phyloP scores from a whole-genome alignment of 2,329 filamentous ascomycete genomes.

The Phaeosphaeriaceae sp. region DNA sequence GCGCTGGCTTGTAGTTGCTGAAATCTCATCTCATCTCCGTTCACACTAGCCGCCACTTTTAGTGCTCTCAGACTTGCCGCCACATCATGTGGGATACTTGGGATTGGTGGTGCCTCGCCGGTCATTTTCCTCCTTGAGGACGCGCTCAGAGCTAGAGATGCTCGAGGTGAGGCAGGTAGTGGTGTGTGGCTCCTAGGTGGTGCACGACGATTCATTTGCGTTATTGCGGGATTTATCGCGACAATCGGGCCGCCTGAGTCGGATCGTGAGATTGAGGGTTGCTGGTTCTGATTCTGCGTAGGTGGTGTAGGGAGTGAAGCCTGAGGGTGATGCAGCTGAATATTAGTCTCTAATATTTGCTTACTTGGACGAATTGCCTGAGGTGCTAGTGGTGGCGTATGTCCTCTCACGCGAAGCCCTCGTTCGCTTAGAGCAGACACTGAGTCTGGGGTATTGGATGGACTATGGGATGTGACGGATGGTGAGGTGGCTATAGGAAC shows the following conservation, averaged over 20 bases:
- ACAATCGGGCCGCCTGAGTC: not conserved
- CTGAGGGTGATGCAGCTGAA: constrained; percentile 2
- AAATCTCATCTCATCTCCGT: constrained; percentile 17
- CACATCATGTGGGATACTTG: not conserved
- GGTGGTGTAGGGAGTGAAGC: not conserved
- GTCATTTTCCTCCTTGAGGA: constrained; percentile 9
- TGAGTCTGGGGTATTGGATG: constrained; percentile 1
- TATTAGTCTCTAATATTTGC: constrained; percentile 5
- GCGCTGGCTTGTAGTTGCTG: constrained; percentile 5
- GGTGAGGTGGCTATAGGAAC: not conserved
- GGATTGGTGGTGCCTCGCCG: constrained; percentile 7
- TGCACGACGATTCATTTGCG: constrained; percentile 15
- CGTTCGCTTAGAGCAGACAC: constrained; percentile 5
- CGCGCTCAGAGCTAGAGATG: constrained; percentile 19
- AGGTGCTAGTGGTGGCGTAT: constrained; percentile 11
- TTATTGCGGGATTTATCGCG: constrained; percentile 15
- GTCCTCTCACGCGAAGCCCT: constrained; percentile 7
- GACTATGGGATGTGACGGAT: not conserved
- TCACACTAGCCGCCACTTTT: constrained; percentile 8
- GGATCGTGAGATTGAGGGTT: not conserved
- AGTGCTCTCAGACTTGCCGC: constrained; percentile 10
- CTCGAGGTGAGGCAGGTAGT: constrained; percentile 24
- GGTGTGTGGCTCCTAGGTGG: constrained; percentile 16
- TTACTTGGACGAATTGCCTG: constrained; percentile 9
- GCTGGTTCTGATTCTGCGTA: not conserved